A percentile compares a stretch with the other conserved stretches of the same genome.
phyloP scores from a whole-genome alignment of 768 basidiomycete genomes.

The Lepiota venenata region DNA sequence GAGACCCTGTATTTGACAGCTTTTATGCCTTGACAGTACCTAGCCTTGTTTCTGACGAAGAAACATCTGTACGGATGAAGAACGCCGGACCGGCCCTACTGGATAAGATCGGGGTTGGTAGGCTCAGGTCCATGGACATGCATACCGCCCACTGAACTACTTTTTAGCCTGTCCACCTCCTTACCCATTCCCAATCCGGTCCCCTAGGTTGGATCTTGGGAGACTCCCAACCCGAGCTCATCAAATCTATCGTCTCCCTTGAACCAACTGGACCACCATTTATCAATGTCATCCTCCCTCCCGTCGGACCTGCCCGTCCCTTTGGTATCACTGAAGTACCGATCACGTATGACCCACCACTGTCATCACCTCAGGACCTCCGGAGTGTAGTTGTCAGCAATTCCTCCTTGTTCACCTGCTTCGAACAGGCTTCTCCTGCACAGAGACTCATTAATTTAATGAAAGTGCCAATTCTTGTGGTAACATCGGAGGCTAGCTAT shows the following conservation, averaged over 20 bases:
- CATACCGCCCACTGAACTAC: neutral
- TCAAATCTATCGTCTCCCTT: slow-evolving; percentile 45
- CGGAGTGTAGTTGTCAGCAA: slow-evolving; percentile 23
- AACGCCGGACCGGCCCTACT: slow-evolving; percentile 38
- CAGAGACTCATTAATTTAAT: slow-evolving; percentile 38
- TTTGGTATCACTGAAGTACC: slow-evolving; percentile 49
- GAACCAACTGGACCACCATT: slow-evolving; percentile 53
- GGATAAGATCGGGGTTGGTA: slow-evolving; percentile 45
- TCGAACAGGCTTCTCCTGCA: slow-evolving; percentile 40
- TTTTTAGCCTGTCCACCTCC: slow-evolving; percentile 39
- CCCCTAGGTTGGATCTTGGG: slow-evolving; percentile 46
- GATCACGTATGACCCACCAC: slow-evolving; percentile 38
- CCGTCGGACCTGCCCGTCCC: slow-evolving; percentile 31
- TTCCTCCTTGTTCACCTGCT: slow-evolving; percentile 32
- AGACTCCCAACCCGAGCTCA: slow-evolving; percentile 38
- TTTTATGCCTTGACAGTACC: slow-evolving; percentile 44
- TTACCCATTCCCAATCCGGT: slow-evolving; percentile 52
- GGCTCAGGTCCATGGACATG: neutral
- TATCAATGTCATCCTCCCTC: slow-evolving; percentile 34
- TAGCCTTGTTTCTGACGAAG: slow-evolving; percentile 30
- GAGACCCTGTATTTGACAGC: slow-evolving; percentile 41
- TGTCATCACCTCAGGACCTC: slow-evolving; percentile 36
- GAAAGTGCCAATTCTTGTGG: slow-evolving; percentile 40
- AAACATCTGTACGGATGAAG: slow-evolving; percentile 36
- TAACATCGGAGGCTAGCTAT: slow-evolving; percentile 49